Base-by-base conservation (phyloP, 2,329 filamentous ascomycete species). In the Penicillium capsulatum region DNA sequence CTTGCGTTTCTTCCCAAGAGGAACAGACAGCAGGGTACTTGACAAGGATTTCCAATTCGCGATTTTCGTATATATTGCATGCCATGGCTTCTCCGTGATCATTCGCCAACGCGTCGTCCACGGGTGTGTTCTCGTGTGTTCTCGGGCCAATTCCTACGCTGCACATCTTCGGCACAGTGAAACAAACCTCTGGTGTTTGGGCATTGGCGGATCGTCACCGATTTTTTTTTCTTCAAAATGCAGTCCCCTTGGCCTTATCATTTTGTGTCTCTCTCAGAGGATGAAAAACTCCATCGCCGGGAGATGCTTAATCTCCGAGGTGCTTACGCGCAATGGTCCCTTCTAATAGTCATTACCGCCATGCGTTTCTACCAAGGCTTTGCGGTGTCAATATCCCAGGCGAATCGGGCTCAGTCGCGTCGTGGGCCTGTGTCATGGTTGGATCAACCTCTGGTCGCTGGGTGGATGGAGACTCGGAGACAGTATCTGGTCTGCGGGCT, bases 251-350 rank as follows among this genome's bases (percentile, higher is more conserved):
- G 71, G 59, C 62, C 63, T 11, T 81, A 77, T 55, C 70, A 70
- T 17, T 80, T 80, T 47, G 58, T 74, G 26, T 65, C 66, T n/a
- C 63, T 78, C 17, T 66, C 68, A 9, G 60, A 71, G 10, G 63
- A 69, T 17, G 71, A 79, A 48, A 69, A 72, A 38, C 62, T 72
- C 32, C 65, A 68, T 17, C 69, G 78, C 24, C 68, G 77, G 22
- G 62, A 70, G 16, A 55, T 74, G 16, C 69, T 82, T n/a, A 72
- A 79, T 51, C 62, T 63, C 34, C 76, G 79, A 37, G 77, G 75
- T 6, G 59, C 67, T n/a, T 61, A 75, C 26, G 78, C 77, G 11
- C 77, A 81, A 56, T 60, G 70, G 45, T 79, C 77, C 1, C 66
- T 73, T 4, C 43, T 80, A 7, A 46, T 72, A 3, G 60, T 73